Conservation (phyloP, 495 filamentous ascomycete genomes). For the Hyaloscypha hepaticicola region DNA sequence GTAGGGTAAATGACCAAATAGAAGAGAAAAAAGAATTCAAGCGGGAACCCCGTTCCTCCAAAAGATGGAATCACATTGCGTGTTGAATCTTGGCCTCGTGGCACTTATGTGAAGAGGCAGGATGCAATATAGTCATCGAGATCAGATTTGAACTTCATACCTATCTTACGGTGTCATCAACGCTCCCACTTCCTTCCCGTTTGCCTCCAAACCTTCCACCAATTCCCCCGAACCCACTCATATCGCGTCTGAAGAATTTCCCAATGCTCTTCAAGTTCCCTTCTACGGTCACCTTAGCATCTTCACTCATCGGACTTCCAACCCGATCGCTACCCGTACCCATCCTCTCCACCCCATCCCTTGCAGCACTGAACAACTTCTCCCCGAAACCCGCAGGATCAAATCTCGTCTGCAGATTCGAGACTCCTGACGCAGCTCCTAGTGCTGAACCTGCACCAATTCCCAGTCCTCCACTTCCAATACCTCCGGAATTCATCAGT, state of each 20-base stretch:
- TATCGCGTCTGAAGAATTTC: slow-evolving; percentile 91
- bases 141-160: not conserved
- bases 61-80: too few relatives aligned
- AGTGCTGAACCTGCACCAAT: slow-evolving; percentile 37
- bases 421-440: slow-evolving; percentile 39
- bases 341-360: slow-evolving; percentile 88
- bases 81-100: too few relatives aligned
- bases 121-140: not conserved
- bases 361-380: slow-evolving; percentile 74
- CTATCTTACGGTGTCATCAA: slow-evolving; percentile 30
- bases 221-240: slow-evolving; percentile 78
- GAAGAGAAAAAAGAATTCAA: too few relatives aligned
- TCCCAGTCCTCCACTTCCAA: slow-evolving; percentile 33
- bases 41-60: too few relatives aligned
- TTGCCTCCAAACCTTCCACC: slow-evolving; percentile 36
- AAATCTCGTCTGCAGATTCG: slow-evolving; percentile 55
- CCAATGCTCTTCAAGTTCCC: slow-evolving; percentile 94
- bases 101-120: too few relatives aligned
- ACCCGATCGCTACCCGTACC: slow-evolving; percentile 54
- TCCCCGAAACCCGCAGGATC: slow-evolving; percentile 73
- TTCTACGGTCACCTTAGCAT: slow-evolving; percentile 64
- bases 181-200: slow-evolving; percentile 23
- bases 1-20: too few relatives aligned
- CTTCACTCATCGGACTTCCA: slow-evolving; percentile 29
- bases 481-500: slow-evolving; percentile 44